Evolutionary conservation across 2,329 filamentous ascomycete species (phyloP), one percentile per base, ranked within the genome.

Genomic region (Verticillium tricorpus): DNA sequence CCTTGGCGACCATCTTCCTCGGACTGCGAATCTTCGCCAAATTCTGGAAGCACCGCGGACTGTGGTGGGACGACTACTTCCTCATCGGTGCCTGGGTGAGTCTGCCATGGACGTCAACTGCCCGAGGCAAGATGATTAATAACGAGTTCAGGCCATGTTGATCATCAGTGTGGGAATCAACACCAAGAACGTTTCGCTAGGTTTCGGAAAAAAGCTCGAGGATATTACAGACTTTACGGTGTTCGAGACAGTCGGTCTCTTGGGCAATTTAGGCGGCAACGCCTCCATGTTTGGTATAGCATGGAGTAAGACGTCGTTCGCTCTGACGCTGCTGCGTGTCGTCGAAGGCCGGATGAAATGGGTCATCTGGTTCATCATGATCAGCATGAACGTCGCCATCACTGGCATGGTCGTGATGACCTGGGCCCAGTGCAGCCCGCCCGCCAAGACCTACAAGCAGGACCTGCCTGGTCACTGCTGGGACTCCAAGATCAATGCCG

Each of bases 301-400:
- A 3, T 69, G 64, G 65, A 69, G 69, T 62, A 73, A 73, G 62
- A 70, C 69, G 1, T 71, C 70, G 1, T 71, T 73, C 56, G 68
- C 69, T 35, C 39, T 71, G 54, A 71, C 69, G 31, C 63, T 74
- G 15, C 64, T 73, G 37, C 71, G 71, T 40, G 66, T 71, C 57
- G 63, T 70, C 19, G 57, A 59, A 12, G 65, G 68, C 15, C 61
- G 58, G 19, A 69, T 70, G 64, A 65, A 63, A 45, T 57, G 58
- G 9, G 22, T 69, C 17, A 63, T 73, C 45, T 73, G 71, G 71
- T 65, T 66, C 62, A 64, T 69, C 57, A 67, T 71, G 52, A 54
- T 66, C 39, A 64, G 63, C 7, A 65, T 69, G 52, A 71, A 71
- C 64, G 56, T 69, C 25, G 28, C 54, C 28, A 32, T 31, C 54